These are phyloP conservation scores for Blepharisma stoltei DNA, from an alignment of 73 alveolate species.

Conservation along the genomic window DNA sequence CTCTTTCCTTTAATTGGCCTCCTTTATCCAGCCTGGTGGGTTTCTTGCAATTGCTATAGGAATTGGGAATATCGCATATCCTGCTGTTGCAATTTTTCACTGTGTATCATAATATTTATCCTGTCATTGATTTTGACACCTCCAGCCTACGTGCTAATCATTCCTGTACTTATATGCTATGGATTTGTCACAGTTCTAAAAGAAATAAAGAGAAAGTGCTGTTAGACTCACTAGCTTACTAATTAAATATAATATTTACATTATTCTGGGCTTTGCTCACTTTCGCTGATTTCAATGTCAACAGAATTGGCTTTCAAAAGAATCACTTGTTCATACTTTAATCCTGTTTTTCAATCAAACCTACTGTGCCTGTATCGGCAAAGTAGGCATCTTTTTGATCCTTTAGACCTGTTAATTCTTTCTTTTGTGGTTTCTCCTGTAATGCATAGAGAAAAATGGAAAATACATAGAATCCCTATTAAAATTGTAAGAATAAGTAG, in stretches of 20 bases:
- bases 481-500: background rate
- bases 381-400: too few species aligned
- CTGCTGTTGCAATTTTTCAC: conserved; percentile 31
- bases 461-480: background rate
- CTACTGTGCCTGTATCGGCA: too few species aligned
- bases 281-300: too few species aligned
- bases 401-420: background rate
- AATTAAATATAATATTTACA: too few species aligned
- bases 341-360: too few species aligned
- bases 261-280: too few species aligned
- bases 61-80: background rate
- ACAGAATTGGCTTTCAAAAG: too few species aligned
- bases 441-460: background rate
- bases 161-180: background rate
- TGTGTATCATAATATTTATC: conserved; percentile 29
- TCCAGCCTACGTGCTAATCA: background rate
- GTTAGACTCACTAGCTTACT: too few species aligned
- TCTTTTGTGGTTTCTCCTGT: conserved; percentile 27
- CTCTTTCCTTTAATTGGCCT: background rate
- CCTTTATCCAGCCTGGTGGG: background rate
- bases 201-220: conserved; percentile 26
- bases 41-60: background rate
- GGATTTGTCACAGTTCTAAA: conserved; percentile 30
- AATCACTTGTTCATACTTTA: too few species aligned
- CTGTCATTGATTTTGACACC: conserved; percentile 36